Evolutionary conservation across 106 monocot species (phyloP), one percentile per base, ranked within the genome.

Genomic region (Dendrobium chrysotoxum): DNA sequence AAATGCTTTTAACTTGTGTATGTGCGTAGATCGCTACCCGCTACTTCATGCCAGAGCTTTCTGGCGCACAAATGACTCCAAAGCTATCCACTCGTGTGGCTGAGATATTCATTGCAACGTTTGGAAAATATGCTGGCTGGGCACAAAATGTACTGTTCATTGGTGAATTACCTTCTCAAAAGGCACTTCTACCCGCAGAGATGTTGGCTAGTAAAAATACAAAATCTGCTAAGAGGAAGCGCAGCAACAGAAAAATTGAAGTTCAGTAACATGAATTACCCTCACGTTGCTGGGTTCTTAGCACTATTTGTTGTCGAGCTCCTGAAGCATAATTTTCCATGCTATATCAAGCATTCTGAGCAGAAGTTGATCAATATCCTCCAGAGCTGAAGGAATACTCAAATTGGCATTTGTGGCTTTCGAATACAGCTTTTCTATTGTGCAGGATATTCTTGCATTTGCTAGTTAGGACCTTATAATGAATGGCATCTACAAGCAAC

Each of bases 121-220:
- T 89, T 74, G 98, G 98, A 67, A 90, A 85, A 28, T 99, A 93
- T 84, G 98, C 98, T 64, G 98, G 98, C 61, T 95, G 98, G 98
- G 95, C 95, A 15, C 98, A 98, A 80, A 92, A 89, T 79, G 91
- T 93, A 16, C 87, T 99, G 18, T 99, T 99, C 85, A 93, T 99
- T 20, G 90, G 89, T 68, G 95, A 99, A 82, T 81, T 99, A 44
- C 88, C 89, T 53, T 88, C 95, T 44, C 93, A 88, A 28, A 97
- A 94, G 80, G 80, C 79, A 38, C 40, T 84, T 75, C 40, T 70
- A 18, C 2, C 58, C 40, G 26, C 58, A 28, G 15, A 72, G 70
- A 7, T 61, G 28, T 70, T 70, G 28, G 70, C 70, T 16, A 70
- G 42, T n/a, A 4, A 74, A 74, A 74, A 74, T n/a, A n/a, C 74